phyloP scores from a whole-genome alignment of 192 early-diverging fungal species.

The Backusella tarrabulga region DNA sequence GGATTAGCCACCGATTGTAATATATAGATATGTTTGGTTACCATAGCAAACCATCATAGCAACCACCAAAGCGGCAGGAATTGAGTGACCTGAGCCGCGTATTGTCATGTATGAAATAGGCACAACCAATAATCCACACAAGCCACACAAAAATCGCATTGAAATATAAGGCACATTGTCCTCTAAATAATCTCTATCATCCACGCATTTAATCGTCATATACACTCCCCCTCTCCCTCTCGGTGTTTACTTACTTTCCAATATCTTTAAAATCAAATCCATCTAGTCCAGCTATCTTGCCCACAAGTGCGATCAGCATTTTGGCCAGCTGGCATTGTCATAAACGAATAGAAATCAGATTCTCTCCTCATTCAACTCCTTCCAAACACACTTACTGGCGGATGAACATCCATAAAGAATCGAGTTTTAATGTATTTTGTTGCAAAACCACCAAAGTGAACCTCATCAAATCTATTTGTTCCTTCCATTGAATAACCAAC shows the following conservation, averaged over 20 bases:
- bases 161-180: slow-evolving; percentile 87
- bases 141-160: slow-evolving; percentile 77
- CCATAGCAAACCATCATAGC: slow-evolving; percentile 80
- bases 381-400: slow-evolving; percentile 73
- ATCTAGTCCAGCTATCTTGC: slow-evolving; percentile 82
- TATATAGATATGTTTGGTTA: slow-evolving; percentile 20
- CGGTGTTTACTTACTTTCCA: slow-evolving; percentile 53
- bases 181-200: slow-evolving; percentile 76
- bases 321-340: slow-evolving; percentile 32
- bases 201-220: not conserved
- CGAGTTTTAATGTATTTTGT: slow-evolving; percentile 77
- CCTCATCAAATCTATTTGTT: slow-evolving; percentile 84
- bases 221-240: not conserved
- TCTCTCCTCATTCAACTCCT: not conserved
- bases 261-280: slow-evolving; percentile 95
- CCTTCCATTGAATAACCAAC: not conserved
- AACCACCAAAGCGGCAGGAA: slow-evolving; percentile 69
- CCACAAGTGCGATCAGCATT: slow-evolving; percentile 49
- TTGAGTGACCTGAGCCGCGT: slow-evolving; percentile 73
- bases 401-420: slow-evolving; percentile 95
- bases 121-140: slow-evolving; percentile 76
- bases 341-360: not conserved
- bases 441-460: slow-evolving; percentile 98
- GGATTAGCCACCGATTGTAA: too few relatives aligned
- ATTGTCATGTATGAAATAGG: slow-evolving; percentile 84